These are phyloP conservation scores for Paraphoma sp. DNA, from an alignment of 2,329 filamentous ascomycete species.

Conservation along the genomic window DNA sequence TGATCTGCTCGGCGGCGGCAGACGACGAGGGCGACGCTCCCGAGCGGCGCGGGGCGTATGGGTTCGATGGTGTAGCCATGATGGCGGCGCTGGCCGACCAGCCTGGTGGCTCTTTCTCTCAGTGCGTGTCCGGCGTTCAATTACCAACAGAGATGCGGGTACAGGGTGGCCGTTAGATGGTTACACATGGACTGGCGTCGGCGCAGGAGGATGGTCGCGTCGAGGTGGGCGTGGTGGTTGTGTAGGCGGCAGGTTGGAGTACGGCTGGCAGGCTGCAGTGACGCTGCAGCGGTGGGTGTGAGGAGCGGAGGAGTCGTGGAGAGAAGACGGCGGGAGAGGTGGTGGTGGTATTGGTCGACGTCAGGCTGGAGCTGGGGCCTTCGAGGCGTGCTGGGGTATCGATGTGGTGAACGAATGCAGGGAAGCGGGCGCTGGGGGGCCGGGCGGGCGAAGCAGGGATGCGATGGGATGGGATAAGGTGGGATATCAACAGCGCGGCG, in stretches of 20 bases:
- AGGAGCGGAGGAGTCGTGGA: not conserved
- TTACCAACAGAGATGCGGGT: constrained; percentile 49
- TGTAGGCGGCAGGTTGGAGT: not conserved
- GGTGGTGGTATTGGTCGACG: not conserved
- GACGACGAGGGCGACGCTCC: constrained; percentile 47
- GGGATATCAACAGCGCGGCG: not conserved
- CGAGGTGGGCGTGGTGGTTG: constrained; percentile 4
- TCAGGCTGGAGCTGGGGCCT: constrained; percentile 11
- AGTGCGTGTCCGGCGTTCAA: constrained; percentile 16
- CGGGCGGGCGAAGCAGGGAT: not conserved
- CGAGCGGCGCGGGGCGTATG: constrained; percentile 45
- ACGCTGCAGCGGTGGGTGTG: not conserved
- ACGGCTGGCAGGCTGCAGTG: constrained; percentile 1
- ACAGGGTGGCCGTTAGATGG: constrained; percentile 44
- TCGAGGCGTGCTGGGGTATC: constrained; percentile 11
- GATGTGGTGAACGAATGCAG: constrained; percentile 9
- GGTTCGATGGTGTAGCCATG: constrained; percentile 44
- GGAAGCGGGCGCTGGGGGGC: constrained; percentile 4
- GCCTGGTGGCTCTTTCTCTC: constrained; percentile 24
- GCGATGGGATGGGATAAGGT: too few relatives aligned
- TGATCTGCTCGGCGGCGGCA: constrained; percentile 42
- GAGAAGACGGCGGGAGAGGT: not conserved
- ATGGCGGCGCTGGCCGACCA: constrained; percentile 40
- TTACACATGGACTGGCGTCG: constrained; percentile 46
- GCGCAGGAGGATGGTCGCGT: constrained; percentile 8